A percentile compares a stretch with the other conserved stretches of the same genome.
Conservation (phyloP, 805 yeast species). For the Hanseniaspora hatyaiensis region DNA sequence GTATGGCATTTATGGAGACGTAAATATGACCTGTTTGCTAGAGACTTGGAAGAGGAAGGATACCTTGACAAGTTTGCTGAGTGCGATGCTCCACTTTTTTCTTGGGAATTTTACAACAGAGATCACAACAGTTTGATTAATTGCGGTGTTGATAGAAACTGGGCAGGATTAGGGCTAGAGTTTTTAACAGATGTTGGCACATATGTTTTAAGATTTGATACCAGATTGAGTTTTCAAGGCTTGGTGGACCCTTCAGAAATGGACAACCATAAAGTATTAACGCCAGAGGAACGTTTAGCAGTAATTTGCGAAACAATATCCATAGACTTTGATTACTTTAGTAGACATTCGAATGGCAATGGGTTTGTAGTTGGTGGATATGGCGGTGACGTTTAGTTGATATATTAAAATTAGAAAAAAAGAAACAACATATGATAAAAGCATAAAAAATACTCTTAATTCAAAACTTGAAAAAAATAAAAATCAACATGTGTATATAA, state of each 20-base stretch:
- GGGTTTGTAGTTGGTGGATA: slow-evolving; percentile 28
- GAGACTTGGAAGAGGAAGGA: slow-evolving; percentile 24
- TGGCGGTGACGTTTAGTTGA: slow-evolving; percentile 6
- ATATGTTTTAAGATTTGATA: slow-evolving; percentile 72
- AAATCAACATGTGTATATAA: no score
- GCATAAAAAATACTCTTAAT: no score
- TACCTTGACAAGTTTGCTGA: slow-evolving; percentile 62
- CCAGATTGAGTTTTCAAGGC: slow-evolving; percentile 50
- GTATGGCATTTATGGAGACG: slow-evolving; percentile 95
- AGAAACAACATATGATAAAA: no score
- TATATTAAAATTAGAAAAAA: not conserved
- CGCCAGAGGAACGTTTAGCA: slow-evolving; percentile 74
- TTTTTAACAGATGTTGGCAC: slow-evolving; percentile 91
- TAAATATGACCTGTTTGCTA: slow-evolving; percentile 63
- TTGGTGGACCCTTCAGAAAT: slow-evolving; percentile 37
- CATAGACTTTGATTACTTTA: slow-evolving; percentile 90
- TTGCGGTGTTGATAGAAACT: slow-evolving; percentile 78
- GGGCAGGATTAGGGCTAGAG: slow-evolving; percentile 92
- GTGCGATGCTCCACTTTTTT: slow-evolving; percentile 74
- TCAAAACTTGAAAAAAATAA: no score
- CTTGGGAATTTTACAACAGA: slow-evolving; percentile 72
- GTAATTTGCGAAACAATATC: slow-evolving; percentile 79
- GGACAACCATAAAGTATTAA: slow-evolving; percentile 32
- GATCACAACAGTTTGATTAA: slow-evolving; percentile 48
- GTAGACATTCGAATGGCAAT: slow-evolving; percentile 68